Evolutionary conservation across 2,329 filamentous ascomycete genomes (phyloP).

Genomic region (Lachnellula suecica): DNA sequence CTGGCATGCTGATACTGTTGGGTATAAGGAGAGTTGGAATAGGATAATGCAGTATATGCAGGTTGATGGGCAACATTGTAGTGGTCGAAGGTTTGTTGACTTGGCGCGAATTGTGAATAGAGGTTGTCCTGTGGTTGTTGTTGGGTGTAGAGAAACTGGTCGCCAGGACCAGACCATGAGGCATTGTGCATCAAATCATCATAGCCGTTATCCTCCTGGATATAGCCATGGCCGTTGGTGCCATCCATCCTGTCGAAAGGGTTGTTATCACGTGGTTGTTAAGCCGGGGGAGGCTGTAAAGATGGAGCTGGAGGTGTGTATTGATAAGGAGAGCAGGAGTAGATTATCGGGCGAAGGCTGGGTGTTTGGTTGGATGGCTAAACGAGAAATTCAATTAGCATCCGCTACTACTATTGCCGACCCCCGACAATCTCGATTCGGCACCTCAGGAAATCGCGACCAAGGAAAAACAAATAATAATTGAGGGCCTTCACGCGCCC

Average conservation of each 20-base stretch:
- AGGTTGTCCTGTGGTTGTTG: slow-evolving; percentile 22
- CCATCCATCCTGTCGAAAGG: slow-evolving; percentile 25
- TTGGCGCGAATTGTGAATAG: slow-evolving; percentile 21
- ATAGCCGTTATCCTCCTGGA: slow-evolving; percentile 26
- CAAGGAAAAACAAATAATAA: neutral
- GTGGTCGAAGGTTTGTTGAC: slow-evolving; percentile 22
- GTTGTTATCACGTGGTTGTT: slow-evolving; percentile 11
- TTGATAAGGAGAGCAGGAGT: neutral
- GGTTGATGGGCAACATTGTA: slow-evolving; percentile 26
- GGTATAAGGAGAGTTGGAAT: slow-evolving; percentile 29
- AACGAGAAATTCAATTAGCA: slow-evolving; percentile 30
- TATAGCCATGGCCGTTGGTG: slow-evolving; percentile 25
- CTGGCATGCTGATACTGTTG: slow-evolving; percentile 27
- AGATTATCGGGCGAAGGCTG: neutral
- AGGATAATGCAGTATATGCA: slow-evolving; percentile 21
- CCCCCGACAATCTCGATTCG: neutral
- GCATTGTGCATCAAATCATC: slow-evolving; percentile 28
- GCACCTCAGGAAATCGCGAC: neutral
- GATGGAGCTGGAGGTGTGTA: slow-evolving; percentile 1
- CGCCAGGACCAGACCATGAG: slow-evolving; percentile 21
- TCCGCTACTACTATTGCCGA: neutral
- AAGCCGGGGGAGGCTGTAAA: neutral
- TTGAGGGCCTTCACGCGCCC: neutral
- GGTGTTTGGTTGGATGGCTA: slow-evolving; percentile 24
- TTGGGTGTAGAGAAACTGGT: slow-evolving; percentile 22